Evolutionary conservation across 2,329 filamentous ascomycete species (phyloP).

Genomic region (Aspergillus oerlinghausenensis): DNA sequence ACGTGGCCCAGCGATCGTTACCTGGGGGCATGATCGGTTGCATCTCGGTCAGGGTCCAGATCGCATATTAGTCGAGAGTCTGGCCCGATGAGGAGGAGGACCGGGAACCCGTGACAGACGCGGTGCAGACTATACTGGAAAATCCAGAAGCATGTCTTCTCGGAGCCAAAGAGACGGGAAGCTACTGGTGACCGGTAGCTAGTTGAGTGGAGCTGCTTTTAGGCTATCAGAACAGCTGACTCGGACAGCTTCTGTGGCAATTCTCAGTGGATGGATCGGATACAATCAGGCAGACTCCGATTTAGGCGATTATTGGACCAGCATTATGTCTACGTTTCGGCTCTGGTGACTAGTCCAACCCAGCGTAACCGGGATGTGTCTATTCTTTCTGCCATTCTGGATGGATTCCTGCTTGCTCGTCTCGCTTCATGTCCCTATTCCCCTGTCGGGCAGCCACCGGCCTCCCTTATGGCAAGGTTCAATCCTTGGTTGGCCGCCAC

Average conservation of each 20-base stretch:
- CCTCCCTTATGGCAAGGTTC: no score
- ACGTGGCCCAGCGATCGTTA: no score
- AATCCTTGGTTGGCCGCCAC: no score
- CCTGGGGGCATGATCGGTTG: not conserved
- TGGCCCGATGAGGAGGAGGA: not conserved
- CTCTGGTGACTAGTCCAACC: no score
- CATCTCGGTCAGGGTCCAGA: not conserved
- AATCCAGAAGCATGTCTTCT: not conserved
- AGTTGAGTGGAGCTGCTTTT: not conserved
- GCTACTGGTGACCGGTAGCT: not conserved
- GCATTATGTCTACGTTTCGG: no score
- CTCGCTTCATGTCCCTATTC: no score
- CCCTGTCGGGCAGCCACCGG: no score
- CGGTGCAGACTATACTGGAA: not conserved
- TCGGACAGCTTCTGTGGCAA: not conserved
- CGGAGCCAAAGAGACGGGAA: not conserved
- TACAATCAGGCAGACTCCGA: not conserved
- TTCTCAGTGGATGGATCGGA: not conserved
- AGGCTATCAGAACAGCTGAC: not conserved
- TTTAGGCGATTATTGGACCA: not conserved
- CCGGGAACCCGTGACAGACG: not conserved
- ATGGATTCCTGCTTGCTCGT: no score
- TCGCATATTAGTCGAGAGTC: not conserved
- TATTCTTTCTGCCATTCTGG: no score
- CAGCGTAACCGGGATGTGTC: no score